Percentiles rank a stretch among this genome's conserved stretches.
phyloP scores from a whole-genome alignment of 2,329 filamentous ascomycete species.

The Penicillium paneum region DNA sequence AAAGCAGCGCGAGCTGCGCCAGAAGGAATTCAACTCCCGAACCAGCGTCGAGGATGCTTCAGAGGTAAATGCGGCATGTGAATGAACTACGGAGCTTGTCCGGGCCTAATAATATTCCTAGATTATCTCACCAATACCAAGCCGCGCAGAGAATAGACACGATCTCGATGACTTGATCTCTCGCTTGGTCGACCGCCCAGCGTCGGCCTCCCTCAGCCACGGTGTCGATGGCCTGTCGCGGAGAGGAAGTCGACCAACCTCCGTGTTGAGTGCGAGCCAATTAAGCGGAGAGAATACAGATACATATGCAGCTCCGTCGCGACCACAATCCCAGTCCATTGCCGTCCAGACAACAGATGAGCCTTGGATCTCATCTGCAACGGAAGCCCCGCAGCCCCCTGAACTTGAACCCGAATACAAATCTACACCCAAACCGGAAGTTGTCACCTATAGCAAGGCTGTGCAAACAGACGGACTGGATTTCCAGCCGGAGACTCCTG shows the following conservation, averaged over 20 bases:
- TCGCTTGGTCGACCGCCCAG: constrained; percentile 72
- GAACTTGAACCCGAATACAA: constrained; percentile 22
- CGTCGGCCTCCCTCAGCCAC: constrained; percentile 62
- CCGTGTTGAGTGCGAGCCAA: constrained; percentile 77
- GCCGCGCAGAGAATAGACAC: constrained; percentile 63
- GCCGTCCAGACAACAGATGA: constrained; percentile 70
- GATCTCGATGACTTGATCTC: constrained; percentile 82
- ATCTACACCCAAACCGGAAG: constrained; percentile 59
- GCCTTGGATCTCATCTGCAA: constrained; percentile 66
- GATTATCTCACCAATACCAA: constrained; percentile 68
- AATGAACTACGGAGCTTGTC: constrained; percentile 8
- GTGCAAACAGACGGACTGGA: constrained; percentile 83
- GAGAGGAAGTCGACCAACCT: constrained; percentile 73
- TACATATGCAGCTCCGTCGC: constrained; percentile 38
- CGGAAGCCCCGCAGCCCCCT: constrained; percentile 63
- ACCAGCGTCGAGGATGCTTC: constrained; percentile 64
- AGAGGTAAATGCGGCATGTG: constrained; percentile 57
- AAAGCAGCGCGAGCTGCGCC: constrained; percentile 79
- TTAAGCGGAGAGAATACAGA: constrained; percentile 66
- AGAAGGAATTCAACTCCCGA: constrained; percentile 70
- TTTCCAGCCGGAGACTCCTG: constrained; percentile 51
- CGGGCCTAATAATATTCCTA: constrained; percentile 34
- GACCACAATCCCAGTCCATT: constrained; percentile 44
- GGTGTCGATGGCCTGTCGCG: constrained; percentile 45
- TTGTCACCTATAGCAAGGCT: constrained; percentile 95